Evolutionary conservation across 176 grass and related monocot genomes (phyloP).

Genomic region (Eleusine indica): DNA sequence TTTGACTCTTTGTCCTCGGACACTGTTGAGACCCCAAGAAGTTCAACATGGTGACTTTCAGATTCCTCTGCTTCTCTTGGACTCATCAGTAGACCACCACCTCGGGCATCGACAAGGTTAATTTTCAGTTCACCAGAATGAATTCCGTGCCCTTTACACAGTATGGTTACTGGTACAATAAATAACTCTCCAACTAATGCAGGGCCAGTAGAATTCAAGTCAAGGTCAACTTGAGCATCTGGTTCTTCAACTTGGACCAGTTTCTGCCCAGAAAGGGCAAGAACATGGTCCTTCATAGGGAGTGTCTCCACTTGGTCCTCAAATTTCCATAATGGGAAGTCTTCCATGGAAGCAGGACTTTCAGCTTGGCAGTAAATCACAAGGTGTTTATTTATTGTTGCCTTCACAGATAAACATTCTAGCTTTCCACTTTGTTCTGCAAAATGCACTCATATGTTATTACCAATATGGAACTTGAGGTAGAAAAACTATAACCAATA

Average conservation of each 20-base stretch:
- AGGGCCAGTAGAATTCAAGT: slow-evolving; percentile 62
- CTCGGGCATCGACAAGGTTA: slow-evolving; percentile 95
- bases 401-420: slow-evolving; percentile 82
- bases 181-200: slow-evolving; percentile 93
- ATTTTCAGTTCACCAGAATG: slow-evolving; percentile 96
- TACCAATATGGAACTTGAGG: slow-evolving; percentile 14
- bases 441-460: slow-evolving; percentile 46
- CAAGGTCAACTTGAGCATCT: slow-evolving; percentile 77
- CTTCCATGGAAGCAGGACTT: slow-evolving; percentile 96
- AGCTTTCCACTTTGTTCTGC: slow-evolving; percentile 97
- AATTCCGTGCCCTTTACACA: slow-evolving; percentile 72
- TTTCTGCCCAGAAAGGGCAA: slow-evolving; percentile 77
- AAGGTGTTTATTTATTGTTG: slow-evolving; percentile 72
- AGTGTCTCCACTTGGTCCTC: slow-evolving; percentile 71
- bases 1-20: slow-evolving; percentile 52
- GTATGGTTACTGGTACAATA: slow-evolving; percentile 61
- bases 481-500: slow-evolving; percentile 36
- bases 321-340: slow-evolving; percentile 83
- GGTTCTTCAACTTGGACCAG: slow-evolving; percentile 86
- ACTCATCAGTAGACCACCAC: slow-evolving; percentile 88
- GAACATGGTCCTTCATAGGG: slow-evolving; percentile 67
- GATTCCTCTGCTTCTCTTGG: slow-evolving; percentile 86
- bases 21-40: slow-evolving; percentile 72
- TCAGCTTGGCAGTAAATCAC: slow-evolving; percentile 78
- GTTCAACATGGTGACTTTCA: slow-evolving; percentile 85